phyloP scores from a whole-genome alignment of 208 protist genomes.

The Leishmania martiniquensis region DNA sequence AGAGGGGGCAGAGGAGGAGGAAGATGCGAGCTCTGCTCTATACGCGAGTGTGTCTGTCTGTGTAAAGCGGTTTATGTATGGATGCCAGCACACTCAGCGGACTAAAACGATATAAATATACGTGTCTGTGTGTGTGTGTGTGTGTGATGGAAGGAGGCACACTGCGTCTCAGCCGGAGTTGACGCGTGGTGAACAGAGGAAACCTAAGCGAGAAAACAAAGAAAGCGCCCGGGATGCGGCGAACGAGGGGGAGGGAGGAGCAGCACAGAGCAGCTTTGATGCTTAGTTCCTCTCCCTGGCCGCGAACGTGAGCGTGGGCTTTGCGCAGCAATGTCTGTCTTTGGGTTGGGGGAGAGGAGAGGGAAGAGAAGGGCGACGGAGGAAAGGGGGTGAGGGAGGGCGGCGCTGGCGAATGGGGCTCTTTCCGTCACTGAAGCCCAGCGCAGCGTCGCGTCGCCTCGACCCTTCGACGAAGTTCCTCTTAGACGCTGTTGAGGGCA shows the following conservation, averaged over 20 bases:
- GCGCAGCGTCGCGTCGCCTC: not conserved
- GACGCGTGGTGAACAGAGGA: not conserved
- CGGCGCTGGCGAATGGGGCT: not conserved
- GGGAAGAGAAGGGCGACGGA: not conserved
- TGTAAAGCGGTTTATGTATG: not conserved
- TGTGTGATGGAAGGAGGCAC: no score
- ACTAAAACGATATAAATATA: not conserved
- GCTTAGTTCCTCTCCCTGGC: not conserved
- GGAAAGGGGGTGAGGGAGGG: not conserved
- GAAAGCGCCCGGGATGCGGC: not conserved
- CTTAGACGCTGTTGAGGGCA: not conserved
- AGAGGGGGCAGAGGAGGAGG: not conserved
- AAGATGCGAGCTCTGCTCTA: not conserved
- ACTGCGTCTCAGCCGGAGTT: not conserved
- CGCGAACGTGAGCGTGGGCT: not conserved
- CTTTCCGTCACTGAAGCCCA: not conserved
- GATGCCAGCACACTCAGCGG: not conserved
- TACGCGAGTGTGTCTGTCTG: constrained; percentile 4
- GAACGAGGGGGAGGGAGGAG: not conserved
- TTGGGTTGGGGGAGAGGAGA: not conserved
- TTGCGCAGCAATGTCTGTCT: not conserved
- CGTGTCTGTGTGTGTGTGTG: no score
- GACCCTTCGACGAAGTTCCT: not conserved
- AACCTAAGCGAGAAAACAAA: not conserved
- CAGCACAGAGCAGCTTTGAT: no score